Evolutionary conservation across 768 basidiomycete genomes (phyloP), one percentile per base, ranked within the genome.

Genomic region (Mycena rosella): DNA sequence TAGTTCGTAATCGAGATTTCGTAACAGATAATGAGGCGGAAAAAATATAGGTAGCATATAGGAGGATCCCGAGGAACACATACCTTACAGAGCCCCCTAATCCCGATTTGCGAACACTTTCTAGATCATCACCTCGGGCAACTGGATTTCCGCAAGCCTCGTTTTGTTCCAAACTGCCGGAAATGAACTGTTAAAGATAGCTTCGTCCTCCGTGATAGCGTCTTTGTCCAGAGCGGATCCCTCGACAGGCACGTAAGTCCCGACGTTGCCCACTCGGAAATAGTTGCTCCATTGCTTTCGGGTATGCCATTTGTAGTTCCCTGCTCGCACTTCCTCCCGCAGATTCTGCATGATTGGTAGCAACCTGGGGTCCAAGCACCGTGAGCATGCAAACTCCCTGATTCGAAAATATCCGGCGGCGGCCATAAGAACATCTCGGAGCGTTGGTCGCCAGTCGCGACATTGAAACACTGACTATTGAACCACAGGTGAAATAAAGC

Each of bases 81-180:
- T n/a, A n/a, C 55, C 55, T 57, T 45, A 57, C 55, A 57, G 26
- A 57, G 55, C 55, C 55, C 55, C 55, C 55, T 42, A 57, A 2
- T 44, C 40, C 45, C 42, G 20, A 44, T 18, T 17, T 20, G 27
- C 55, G 18, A 3, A 0, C 15, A 17, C 40, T 6, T 44, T 29
- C n/a, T 44, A 57, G 5, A n/a, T n/a, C n/a, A n/a, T n/a, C n/a
- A n/a, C 8, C n/a, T 57, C 42, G 0, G 55, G 55, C 4, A 57
- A 1, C 11, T 1, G 2, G 22, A 57, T 44, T 1, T 57, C 42
- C 7, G 18, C 2, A 4, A 44, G 8, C 15, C 17, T 5, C 10
- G 11, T 29, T 3, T n/a, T 9, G 11, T 40, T 10, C 55, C 55
- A 57, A 29, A 14, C 9, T 2, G 30, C 5, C 7, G 55, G 55